Percentiles rank a stretch among this genome's conserved stretches.
Evolutionary conservation across 176 grass and related monocot species (phyloP).

Genomic region (Lolium perenne): DNA sequence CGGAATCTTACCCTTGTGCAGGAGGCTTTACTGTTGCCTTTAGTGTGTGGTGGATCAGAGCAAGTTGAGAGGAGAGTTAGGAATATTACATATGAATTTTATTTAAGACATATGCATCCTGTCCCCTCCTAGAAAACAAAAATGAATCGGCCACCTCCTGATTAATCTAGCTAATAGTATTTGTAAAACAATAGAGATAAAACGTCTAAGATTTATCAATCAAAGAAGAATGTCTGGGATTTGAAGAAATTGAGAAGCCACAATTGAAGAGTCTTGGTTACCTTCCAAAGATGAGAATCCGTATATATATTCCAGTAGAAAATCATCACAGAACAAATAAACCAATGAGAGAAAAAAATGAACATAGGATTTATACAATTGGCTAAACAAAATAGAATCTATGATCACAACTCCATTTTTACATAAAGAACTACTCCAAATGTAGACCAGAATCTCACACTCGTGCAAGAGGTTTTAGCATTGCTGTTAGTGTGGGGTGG

Average conservation of each 20-base stretch:
- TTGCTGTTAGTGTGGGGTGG: constrained; percentile 16
- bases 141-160: neutral
- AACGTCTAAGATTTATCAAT: neutral
- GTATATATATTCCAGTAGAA: neutral
- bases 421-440: neutral
- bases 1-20: neutral
- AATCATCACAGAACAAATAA: neutral
- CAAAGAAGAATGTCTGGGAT: neutral
- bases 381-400: neutral
- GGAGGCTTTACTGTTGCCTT: neutral
- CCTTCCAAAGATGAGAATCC: neutral
- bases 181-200: neutral
- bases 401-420: neutral
- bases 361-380: neutral
- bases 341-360: neutral
- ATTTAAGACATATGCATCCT: neutral
- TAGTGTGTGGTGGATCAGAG: neutral
- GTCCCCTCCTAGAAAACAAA: neutral
- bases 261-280: neutral
- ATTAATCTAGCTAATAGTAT: neutral
- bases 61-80: neutral
- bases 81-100: neutral
- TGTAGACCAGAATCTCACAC: constrained; percentile 5
- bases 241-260: neutral
- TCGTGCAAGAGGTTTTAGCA: neutral